Evolutionary conservation across 2,329 filamentous ascomycete species (phyloP).

Genomic region (Lecanicillium sp.): DNA sequence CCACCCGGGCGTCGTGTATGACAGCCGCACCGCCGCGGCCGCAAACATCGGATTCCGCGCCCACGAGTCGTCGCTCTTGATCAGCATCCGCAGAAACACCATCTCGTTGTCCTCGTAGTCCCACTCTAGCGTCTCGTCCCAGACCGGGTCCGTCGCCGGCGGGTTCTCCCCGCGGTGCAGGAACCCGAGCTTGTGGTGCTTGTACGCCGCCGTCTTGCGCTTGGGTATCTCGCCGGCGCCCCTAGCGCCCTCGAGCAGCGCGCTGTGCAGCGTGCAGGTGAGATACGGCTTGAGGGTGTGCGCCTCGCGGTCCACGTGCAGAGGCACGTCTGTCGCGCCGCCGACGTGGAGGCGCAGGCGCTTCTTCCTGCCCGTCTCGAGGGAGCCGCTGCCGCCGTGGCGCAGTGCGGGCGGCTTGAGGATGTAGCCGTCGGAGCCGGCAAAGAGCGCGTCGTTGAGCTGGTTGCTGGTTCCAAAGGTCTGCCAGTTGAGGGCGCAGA

Average conservation of each 20-base stretch:
- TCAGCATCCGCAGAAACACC: slow-evolving; percentile 56
- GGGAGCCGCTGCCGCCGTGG: slow-evolving; percentile 44
- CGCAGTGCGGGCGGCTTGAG: slow-evolving; percentile 58
- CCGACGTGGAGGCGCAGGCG: slow-evolving; percentile 52
- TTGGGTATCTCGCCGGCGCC: slow-evolving; percentile 38
- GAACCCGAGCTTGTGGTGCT: slow-evolving; percentile 50
- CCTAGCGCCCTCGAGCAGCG: slow-evolving; percentile 32
- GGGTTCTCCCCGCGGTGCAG: slow-evolving; percentile 54
- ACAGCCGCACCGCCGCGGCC: slow-evolving; percentile 53
- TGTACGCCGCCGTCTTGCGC: slow-evolving; percentile 56
- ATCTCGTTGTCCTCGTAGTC: slow-evolving; percentile 62
- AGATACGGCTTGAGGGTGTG: slow-evolving; percentile 57
- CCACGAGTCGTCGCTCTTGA: slow-evolving; percentile 63
- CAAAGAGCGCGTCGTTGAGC: slow-evolving; percentile 62
- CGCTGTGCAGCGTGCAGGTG: slow-evolving; percentile 58
- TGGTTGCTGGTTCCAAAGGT: slow-evolving; percentile 61
- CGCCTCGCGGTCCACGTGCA: slow-evolving; percentile 43
- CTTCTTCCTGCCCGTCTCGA: slow-evolving; percentile 41
- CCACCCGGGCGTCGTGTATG: slow-evolving; percentile 54
- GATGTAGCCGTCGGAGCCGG: slow-evolving; percentile 58
- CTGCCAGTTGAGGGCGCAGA: slow-evolving; percentile 66
- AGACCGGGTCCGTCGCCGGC: slow-evolving; percentile 54
- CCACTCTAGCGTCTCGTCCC: slow-evolving; percentile 62
- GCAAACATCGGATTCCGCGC: slow-evolving; percentile 56
- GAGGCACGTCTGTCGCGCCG: slow-evolving; percentile 56